phyloP scores from a whole-genome alignment of 768 basidiomycete species.

The Leucocoprinus sp. region DNA sequence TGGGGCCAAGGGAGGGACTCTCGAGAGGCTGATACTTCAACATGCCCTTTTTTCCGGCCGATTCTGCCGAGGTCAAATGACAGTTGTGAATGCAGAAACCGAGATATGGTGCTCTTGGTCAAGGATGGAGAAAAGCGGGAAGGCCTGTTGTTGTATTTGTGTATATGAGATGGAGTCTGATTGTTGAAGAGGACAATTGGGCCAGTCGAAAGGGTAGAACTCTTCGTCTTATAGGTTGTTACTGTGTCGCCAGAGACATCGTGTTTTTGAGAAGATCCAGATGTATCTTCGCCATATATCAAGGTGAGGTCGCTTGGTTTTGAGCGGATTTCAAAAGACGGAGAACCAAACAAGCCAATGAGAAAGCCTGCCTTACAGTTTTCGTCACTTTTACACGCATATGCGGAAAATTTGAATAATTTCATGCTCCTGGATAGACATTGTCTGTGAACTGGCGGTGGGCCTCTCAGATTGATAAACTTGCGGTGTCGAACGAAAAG shows the following conservation, averaged over 20 bases:
- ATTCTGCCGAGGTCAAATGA: conserved; percentile 1
- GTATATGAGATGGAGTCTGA: neutral
- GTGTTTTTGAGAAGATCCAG: neutral
- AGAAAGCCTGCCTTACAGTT: conserved; percentile 28
- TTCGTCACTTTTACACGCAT: neutral
- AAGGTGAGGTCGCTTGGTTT: conserved; percentile 13
- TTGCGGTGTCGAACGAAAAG: conserved; percentile 9
- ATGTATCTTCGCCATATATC: neutral
- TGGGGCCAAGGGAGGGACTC: conserved; percentile 9
- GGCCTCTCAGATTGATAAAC: conserved; percentile 1
- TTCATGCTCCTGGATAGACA: neutral
- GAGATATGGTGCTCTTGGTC: neutral
- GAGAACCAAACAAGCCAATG: conserved; percentile 38
- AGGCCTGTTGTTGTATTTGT: neutral
- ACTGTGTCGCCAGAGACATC: conserved; percentile 2
- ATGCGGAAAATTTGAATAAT: neutral
- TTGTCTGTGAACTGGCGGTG: neutral
- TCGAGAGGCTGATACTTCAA: neutral
- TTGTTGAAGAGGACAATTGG: conserved; percentile 1
- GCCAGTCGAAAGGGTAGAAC: neutral
- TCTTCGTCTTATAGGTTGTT: conserved; percentile 1
- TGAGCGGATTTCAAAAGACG: conserved; percentile 33
- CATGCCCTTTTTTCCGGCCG: neutral
- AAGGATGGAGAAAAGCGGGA: neutral
- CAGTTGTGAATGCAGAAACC: neutral